Base-by-base conservation (phyloP, 108 stramenopile species). In the Cyclostephanos invisitatus region DNA sequence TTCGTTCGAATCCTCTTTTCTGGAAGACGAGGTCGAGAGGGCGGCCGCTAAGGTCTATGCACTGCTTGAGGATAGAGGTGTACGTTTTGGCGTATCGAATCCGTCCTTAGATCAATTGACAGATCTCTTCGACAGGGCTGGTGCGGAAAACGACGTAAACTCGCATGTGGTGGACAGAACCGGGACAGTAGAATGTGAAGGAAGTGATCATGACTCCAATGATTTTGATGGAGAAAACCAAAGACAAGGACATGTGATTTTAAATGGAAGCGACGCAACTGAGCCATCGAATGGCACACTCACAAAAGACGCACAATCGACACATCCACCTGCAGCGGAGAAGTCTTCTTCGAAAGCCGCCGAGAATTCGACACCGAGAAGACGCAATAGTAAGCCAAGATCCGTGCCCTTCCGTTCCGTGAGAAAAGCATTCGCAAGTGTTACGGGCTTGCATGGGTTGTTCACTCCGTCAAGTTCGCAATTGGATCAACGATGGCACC, bases 381-480 rank as follows among this genome's bases (percentile, higher is more conserved):
- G 36, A 7, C 24, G 22, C 42, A 44, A 28, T 29, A n/a, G 5
- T 21, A 55, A 21, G 10, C 53, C 32, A 28, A 25, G 70, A 57
- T 37, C 22, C 8, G 82, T 83, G 37, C 82, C 82, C 24, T 78
- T 83, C 62, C 71, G 82, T 14, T 24, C 66, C 12, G 11, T 74
- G 12, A 22, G 82, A 57, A 83, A 83, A 63, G 67, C 72, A 15
- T 70, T 90, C 59, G 78, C 91, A 3, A 77, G 83, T 47, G 75
- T 76, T 2, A 90, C 89, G 14, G 89, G 89, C 0, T 53, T 89
- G n/a, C 89, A 89, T 50, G 89, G 89, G 17, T 27, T 86, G 10
- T 44, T 89, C 7, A 89, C 88, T 11, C 84, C 86, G 18, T 77
- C 86, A 4, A 78, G 85, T 27, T 74, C 64, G 42, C 78, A 79